A percentile compares a stretch with the other conserved stretches of the same genome.
These are phyloP conservation scores for Psilocybe cyanescens DNA, from an alignment of 768 basidiomycete genomes.

Conservation along the genomic window DNA sequence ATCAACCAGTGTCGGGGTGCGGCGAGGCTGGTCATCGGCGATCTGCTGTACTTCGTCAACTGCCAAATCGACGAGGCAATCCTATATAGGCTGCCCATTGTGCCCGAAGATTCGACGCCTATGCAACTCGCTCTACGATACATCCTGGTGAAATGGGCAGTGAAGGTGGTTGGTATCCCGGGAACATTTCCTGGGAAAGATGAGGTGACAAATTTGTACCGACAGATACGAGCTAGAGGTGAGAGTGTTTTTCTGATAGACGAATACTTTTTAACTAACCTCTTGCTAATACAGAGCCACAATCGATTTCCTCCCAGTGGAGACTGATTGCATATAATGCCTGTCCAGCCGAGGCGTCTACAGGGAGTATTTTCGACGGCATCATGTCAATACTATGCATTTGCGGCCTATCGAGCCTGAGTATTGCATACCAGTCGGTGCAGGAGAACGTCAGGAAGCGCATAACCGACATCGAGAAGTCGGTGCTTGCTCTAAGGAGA, in stretches of 20 bases:
- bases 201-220: background rate
- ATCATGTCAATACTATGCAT: conserved; percentile 11
- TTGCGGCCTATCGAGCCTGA: conserved; percentile 2
- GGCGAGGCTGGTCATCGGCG: conserved; percentile 2
- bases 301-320: conserved; percentile 13
- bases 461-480: background rate
- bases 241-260: background rate
- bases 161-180: background rate
- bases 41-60: conserved; percentile 3
- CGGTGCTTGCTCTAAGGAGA: background rate
- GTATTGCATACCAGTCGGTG: background rate
- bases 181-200: background rate
- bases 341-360: background rate
- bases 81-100: background rate
- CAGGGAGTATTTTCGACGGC: background rate
- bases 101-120: conserved; percentile 9
- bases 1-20: background rate
- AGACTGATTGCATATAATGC: conserved; percentile 8
- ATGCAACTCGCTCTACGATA: conserved; percentile 10
- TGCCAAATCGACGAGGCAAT: conserved; percentile 12
- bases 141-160: conserved; percentile 7
- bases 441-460: conserved; percentile 1
- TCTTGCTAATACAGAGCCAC: background rate
- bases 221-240: background rate
- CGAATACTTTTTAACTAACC: background rate